A percentile compares a stretch with the other conserved stretches of the same genome.
Conservation (phyloP, 2,329 filamentous ascomycete species). For the Trichoderma sp. region DNA sequence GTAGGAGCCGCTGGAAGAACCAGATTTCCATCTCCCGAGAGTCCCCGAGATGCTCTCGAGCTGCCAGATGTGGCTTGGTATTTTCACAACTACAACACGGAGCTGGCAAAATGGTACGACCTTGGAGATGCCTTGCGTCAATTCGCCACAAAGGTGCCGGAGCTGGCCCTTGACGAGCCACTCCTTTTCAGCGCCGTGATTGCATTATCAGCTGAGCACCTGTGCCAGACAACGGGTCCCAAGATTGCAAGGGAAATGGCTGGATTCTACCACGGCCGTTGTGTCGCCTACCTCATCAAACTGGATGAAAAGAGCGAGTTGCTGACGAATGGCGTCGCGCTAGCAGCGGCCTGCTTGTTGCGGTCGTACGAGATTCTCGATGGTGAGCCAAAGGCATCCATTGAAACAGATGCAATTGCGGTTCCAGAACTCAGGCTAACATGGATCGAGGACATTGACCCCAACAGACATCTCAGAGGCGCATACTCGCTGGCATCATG, state of each 20-base stretch:
- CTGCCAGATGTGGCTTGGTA: slow-evolving; percentile 36
- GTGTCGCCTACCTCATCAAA: slow-evolving; percentile 41
- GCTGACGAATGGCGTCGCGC: slow-evolving; percentile 40
- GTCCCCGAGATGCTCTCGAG: slow-evolving; percentile 34
- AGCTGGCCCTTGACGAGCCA: slow-evolving; percentile 40
- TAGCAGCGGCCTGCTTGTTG: slow-evolving; percentile 50
- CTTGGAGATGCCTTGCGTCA: slow-evolving; percentile 41
- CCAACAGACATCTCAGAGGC: slow-evolving; percentile 48
- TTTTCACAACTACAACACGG: slow-evolving; percentile 41
- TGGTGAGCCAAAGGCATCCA: slow-evolving; percentile 33
- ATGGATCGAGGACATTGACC: slow-evolving; percentile 37
- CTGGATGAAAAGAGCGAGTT: slow-evolving; percentile 35
- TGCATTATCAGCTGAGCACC: slow-evolving; percentile 47
- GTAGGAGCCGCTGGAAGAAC: background rate
- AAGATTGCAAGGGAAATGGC: slow-evolving; percentile 32
- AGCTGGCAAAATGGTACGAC: slow-evolving; percentile 50
- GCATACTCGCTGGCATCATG: slow-evolving; percentile 47
- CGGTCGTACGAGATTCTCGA: slow-evolving; percentile 51
- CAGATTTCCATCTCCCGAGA: slow-evolving; percentile 18
- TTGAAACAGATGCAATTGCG: background rate
- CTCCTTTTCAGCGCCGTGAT: slow-evolving; percentile 48
- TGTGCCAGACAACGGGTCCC: slow-evolving; percentile 33
- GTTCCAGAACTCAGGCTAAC: background rate
- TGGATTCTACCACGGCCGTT: slow-evolving; percentile 44
- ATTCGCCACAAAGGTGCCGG: slow-evolving; percentile 41